These are phyloP conservation scores for Candida ipomoeae DNA, from an alignment of 805 yeast species.

Conservation along the genomic window DNA sequence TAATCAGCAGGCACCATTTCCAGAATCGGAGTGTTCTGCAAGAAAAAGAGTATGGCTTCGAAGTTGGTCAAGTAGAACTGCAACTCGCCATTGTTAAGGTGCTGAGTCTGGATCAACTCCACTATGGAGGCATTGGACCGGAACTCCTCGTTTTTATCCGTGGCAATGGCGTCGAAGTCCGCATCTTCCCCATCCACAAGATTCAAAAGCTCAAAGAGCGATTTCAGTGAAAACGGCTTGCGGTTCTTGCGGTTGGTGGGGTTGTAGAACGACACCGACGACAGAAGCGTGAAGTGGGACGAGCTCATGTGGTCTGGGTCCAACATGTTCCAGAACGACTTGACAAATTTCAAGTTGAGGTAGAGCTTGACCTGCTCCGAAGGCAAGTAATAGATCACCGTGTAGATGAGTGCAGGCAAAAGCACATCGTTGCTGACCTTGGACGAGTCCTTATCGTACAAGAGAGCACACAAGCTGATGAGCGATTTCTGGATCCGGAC, in stretches of 20 bases:
- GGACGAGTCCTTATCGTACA: constrained; percentile 18
- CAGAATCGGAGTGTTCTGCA: constrained; percentile 32
- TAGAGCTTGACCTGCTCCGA: constrained; percentile 24
- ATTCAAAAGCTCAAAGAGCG: constrained; percentile 7
- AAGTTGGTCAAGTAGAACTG: constrained; percentile 39
- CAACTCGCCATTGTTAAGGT: constrained; percentile 36
- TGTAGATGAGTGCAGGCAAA: constrained; percentile 36
- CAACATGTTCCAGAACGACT: constrained; percentile 30
- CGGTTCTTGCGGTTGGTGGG: constrained; percentile 13
- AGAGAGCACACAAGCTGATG: constrained; percentile 16
- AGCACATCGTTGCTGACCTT: constrained; percentile 36
- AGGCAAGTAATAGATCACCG: constrained; percentile 28
- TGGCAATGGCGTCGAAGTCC: constrained; percentile 1
- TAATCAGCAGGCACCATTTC: constrained; percentile 21
- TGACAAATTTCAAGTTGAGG: constrained; percentile 35
- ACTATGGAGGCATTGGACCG: constrained; percentile 28
- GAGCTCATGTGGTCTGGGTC: constrained; percentile 27
- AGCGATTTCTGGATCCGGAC: constrained; percentile 32
- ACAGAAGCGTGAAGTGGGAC: constrained; percentile 10
- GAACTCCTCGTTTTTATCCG: constrained; percentile 17
- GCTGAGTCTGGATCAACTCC: constrained; percentile 23
- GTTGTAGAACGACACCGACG: constrained; percentile 12
- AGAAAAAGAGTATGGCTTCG: constrained; percentile 37
- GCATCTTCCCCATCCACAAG: constrained; percentile 3
- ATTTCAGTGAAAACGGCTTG: constrained; percentile 6